phyloP scores from a whole-genome alignment of 2,329 filamentous ascomycete species.

The Chaetomium globosum region DNA sequence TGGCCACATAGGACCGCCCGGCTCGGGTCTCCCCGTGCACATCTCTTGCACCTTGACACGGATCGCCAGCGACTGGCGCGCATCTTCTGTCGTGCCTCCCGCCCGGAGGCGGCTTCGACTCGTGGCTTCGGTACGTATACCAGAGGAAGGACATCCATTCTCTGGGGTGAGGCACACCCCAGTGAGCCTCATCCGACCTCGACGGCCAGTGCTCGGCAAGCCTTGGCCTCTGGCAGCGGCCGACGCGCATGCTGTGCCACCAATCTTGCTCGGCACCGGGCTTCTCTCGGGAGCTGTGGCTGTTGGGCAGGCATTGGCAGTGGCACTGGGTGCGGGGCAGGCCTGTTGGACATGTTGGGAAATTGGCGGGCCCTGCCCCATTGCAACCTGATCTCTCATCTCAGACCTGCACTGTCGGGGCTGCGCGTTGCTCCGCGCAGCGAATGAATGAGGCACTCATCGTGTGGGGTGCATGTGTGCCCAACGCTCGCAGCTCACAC shows the following conservation, averaged over 20 bases:
- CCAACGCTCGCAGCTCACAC: conserved; percentile 24
- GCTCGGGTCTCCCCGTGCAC: not conserved
- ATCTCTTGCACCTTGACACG: not conserved
- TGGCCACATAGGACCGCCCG: no score
- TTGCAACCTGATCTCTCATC: conserved; percentile 29
- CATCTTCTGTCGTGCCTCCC: not conserved
- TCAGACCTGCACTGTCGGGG: conserved; percentile 11
- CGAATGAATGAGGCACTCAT: conserved; percentile 8
- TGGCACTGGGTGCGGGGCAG: conserved; percentile 3
- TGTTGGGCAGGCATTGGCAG: conserved; percentile 31
- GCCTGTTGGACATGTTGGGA: conserved; percentile 19
- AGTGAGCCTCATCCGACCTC: not conserved
- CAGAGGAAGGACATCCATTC: no score
- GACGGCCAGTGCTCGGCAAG: not conserved
- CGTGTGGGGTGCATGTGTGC: conserved; percentile 31
- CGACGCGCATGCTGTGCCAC: conserved; percentile 28
- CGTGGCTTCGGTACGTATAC: not conserved
- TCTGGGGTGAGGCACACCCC: not conserved
- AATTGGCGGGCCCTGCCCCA: conserved; percentile 7
- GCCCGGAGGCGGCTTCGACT: not conserved
- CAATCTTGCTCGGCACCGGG: conserved; percentile 11
- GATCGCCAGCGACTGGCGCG: not conserved
- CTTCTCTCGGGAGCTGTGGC: conserved; percentile 23
- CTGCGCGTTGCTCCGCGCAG: conserved; percentile 9
- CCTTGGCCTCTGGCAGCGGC: conserved; percentile 24